Base-by-base conservation (phyloP, 805 yeast genomes). In the Saturnispora besseyi region DNA sequence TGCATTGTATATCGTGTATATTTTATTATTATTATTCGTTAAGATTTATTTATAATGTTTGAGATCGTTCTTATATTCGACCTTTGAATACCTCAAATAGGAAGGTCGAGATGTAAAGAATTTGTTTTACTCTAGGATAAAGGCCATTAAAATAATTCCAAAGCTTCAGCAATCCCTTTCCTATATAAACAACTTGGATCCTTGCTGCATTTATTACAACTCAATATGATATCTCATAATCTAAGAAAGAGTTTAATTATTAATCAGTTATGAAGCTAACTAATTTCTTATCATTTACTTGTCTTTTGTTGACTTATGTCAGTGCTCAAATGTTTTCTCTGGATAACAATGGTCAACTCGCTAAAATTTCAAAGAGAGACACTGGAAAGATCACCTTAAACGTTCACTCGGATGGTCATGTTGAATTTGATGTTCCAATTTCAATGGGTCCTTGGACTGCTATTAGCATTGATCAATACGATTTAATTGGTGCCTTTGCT, bases 401-500 rank as follows among this genome's bases (percentile, higher is more conserved):
- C 24, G 50, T 45, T 12, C 37, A 34, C 9, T 28, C 45, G 1
- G 40, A 40, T 42, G 50, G 50, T 5, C 45, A 41, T 32, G 34
- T 54, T 22, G 45, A 42, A 21, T 40, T 57, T 45, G 54, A 51
- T 30, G 32, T 58, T 30, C 61, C 61, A 22, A 32, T 44, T 4
- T 32, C 49, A 26, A 11, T 32, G 18, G 49, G 43, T 18, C 40
- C 51, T 5, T 51, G 40, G 42, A 10, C 48, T 9, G 31, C 32
- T 5, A 22, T 53, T 30, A 24, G 18, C 3, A 21, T 55, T 22
- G 31, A 38, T 24, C 54, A 51, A 33, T 31, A 26, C 26, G 40
- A 45, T 13, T 8, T 12, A 3, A 12, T n/a, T 3, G 24, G 32
- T 10, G 11, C 33, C n/a, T 47, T 37, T 43, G 40, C 50, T 34